Conservation (phyloP, 129 eudicot species). For the Dittrichia graveolens region DNA sequence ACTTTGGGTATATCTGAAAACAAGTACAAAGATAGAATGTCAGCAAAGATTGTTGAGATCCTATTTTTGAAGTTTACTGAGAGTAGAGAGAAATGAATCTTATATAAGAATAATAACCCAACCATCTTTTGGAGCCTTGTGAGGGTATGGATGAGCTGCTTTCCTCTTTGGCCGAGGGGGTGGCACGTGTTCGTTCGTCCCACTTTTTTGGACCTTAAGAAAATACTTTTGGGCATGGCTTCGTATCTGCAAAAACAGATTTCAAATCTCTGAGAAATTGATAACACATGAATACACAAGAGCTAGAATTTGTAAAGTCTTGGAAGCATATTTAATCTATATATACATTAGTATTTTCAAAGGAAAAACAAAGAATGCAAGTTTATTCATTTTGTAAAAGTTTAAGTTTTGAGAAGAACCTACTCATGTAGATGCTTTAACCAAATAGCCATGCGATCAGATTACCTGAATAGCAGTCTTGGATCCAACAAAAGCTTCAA, state of each 20-base stretch:
- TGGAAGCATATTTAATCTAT: background rate
- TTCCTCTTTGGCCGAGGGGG: slow-evolving; percentile 97
- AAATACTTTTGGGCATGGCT: slow-evolving; percentile 95
- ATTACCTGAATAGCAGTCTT: slow-evolving; percentile 91
- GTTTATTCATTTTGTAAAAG: background rate
- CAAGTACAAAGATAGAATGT: slow-evolving; percentile 17
- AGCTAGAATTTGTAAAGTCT: background rate
- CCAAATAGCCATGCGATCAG: background rate
- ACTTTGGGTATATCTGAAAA: slow-evolving; percentile 23
- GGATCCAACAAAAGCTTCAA: slow-evolving; percentile 93
- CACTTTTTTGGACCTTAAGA: slow-evolving; percentile 84
- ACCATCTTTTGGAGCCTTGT: slow-evolving; percentile 86
- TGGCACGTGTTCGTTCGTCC: slow-evolving; percentile 86
- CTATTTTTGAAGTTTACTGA: slow-evolving; percentile 1
- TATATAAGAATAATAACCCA: background rate
- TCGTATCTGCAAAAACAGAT: slow-evolving; percentile 28
- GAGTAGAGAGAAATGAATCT: background rate
- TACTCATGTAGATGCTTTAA: background rate
- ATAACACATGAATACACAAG: background rate
- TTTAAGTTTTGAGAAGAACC: background rate
- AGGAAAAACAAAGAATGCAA: background rate
- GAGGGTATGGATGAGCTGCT: slow-evolving; percentile 97
- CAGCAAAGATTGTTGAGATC: background rate
- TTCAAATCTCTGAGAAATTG: background rate
- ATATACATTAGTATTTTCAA: no score